Conservation (phyloP, 2,329 filamentous ascomycete species). For the Fusarium succisae region DNA sequence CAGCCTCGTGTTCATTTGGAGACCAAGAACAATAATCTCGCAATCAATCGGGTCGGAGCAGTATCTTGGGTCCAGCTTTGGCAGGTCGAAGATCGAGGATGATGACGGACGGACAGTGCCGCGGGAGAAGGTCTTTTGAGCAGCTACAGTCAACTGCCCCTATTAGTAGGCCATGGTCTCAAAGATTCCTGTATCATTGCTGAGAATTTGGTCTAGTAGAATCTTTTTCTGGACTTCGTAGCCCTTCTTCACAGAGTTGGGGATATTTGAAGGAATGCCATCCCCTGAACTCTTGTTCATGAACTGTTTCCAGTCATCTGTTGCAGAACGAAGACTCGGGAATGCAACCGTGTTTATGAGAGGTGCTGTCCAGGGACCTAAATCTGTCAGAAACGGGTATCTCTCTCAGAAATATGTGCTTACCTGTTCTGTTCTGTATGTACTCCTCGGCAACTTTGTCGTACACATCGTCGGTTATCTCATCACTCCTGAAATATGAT, state of each 20-base stretch:
- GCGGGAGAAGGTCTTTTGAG: slow-evolving; percentile 24
- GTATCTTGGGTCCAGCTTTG: slow-evolving; percentile 15
- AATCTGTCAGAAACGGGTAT: background rate
- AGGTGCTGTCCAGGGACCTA: slow-evolving; percentile 23
- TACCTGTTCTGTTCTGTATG: slow-evolving; percentile 12
- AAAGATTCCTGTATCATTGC: slow-evolving; percentile 13
- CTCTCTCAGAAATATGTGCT: background rate
- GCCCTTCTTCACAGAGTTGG: slow-evolving; percentile 2
- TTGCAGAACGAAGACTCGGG: background rate
- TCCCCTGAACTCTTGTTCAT: slow-evolving; percentile 1
- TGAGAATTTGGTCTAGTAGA: slow-evolving; percentile 1
- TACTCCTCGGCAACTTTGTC: slow-evolving; percentile 5
- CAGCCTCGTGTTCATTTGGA: slow-evolving; percentile 14
- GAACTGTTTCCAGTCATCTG: background rate
- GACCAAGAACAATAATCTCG: slow-evolving; percentile 17
- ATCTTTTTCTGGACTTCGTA: slow-evolving; percentile 11
- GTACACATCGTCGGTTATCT: slow-evolving; percentile 11
- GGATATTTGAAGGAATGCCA: background rate
- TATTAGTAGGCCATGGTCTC: slow-evolving; percentile 16
- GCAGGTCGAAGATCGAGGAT: slow-evolving; percentile 1
- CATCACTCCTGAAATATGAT: slow-evolving; percentile 9
- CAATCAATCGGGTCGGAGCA: slow-evolving; percentile 24
- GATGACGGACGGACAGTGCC: slow-evolving; percentile 1
- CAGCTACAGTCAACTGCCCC: slow-evolving; percentile 18
- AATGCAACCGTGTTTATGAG: slow-evolving; percentile 21